These are phyloP conservation scores for Colletotrichum liaoningense DNA, from an alignment of 2,329 filamentous ascomycete species.

Conservation along the genomic window DNA sequence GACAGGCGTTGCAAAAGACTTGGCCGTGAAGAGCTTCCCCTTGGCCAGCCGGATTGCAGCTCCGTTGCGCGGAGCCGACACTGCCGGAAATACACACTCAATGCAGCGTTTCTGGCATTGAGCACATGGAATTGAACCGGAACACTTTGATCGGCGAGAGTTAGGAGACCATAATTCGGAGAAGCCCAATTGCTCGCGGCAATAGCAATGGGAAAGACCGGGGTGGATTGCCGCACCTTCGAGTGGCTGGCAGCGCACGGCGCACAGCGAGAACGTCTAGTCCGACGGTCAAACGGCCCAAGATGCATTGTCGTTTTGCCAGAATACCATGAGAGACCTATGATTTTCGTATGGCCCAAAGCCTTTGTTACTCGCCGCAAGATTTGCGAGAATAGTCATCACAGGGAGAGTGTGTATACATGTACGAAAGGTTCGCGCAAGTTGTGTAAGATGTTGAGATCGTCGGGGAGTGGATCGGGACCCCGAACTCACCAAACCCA, in stretches of 20 bases:
- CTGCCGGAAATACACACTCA: conserved; percentile 39
- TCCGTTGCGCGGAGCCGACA: background rate
- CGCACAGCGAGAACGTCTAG: conserved; percentile 45
- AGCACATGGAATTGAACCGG: conserved; percentile 44
- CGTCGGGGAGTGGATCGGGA: background rate
- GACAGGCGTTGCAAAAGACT: background rate
- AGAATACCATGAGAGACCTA: background rate
- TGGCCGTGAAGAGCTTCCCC: conserved; percentile 27
- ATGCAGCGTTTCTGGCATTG: conserved; percentile 43
- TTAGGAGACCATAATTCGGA: background rate
- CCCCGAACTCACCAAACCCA: conserved; percentile 10
- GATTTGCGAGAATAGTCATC: background rate
- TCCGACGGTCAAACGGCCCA: conserved; percentile 48
- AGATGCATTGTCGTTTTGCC: conserved; percentile 39
- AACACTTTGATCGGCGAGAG: conserved; percentile 42
- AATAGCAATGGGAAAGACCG: background rate
- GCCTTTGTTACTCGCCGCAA: background rate
- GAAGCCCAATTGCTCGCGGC: background rate
- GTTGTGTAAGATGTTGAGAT: background rate
- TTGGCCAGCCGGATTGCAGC: conserved; percentile 40
- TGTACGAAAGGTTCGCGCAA: background rate
- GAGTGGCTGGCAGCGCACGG: conserved; percentile 46
- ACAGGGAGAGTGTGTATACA: background rate
- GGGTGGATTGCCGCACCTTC: conserved; percentile 40
- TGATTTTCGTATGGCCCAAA: background rate